Evolutionary conservation across 2,329 filamentous ascomycete species (phyloP).

Genomic region (Alternaria ventricosa): DNA sequence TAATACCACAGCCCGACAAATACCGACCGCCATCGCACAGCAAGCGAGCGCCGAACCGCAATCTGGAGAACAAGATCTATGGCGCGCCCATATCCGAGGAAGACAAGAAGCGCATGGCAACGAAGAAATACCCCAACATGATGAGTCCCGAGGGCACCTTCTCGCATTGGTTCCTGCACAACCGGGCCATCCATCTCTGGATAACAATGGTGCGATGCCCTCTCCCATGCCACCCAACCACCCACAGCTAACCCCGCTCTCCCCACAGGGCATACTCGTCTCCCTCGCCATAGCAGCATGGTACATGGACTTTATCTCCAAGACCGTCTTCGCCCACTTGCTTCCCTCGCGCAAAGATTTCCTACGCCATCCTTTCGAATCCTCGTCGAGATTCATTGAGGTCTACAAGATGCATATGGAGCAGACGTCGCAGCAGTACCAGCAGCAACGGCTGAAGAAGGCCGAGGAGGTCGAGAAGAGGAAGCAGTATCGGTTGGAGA

Average conservation of each 20-base stretch:
- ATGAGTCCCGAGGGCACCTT: constrained; percentile 85
- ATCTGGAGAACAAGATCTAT: constrained; percentile 69
- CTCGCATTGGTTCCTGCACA: constrained; percentile 84
- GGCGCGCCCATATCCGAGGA: constrained; percentile 72
- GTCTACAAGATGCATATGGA: constrained; percentile 79
- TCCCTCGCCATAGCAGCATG: constrained; percentile 75
- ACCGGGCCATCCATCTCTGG: constrained; percentile 74
- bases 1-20: constrained; percentile 80
- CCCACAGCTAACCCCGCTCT: constrained; percentile 2
- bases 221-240: background rate
- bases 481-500: constrained; percentile 75
- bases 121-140: constrained; percentile 83
- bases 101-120: constrained; percentile 70
- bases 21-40: constrained; percentile 94
- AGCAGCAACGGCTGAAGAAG: constrained; percentile 73
- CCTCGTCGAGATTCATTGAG: constrained; percentile 68
- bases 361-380: constrained; percentile 72
- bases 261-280: constrained; percentile 67
- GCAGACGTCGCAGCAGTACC: constrained; percentile 71
- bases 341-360: constrained; percentile 75
- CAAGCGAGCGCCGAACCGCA: constrained; percentile 66
- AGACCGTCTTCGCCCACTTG: constrained; percentile 80
- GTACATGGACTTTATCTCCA: constrained; percentile 77
- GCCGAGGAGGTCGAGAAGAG: constrained; percentile 90
- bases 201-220: constrained; percentile 74